Conservation (phyloP, 148 eudicot species). For the Rhododendron simsii region DNA sequence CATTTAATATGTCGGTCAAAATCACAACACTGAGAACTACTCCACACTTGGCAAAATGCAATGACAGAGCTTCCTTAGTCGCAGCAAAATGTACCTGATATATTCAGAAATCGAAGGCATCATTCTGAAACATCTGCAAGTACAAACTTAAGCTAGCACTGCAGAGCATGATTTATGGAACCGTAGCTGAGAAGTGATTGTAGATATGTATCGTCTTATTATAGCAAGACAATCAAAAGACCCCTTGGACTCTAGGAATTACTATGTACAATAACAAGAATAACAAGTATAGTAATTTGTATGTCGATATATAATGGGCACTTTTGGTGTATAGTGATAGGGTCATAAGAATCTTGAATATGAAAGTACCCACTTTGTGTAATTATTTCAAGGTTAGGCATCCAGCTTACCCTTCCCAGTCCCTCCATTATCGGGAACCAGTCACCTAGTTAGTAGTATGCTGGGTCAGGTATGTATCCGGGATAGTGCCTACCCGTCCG, state of each 20-base stretch:
- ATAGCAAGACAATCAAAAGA: not conserved
- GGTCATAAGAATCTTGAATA: not conserved
- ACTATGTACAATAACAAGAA: not conserved
- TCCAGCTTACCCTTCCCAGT: not conserved
- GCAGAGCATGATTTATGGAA: not conserved
- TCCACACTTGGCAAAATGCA: conserved; percentile 39
- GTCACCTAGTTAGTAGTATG: not conserved
- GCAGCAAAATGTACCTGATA: conserved; percentile 44
- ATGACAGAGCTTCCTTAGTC: conserved; percentile 29
- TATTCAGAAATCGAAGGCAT: not conserved
- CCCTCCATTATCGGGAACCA: not conserved
- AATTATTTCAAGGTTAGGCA: not conserved
- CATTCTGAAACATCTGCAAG: not conserved
- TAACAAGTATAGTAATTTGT: not conserved
- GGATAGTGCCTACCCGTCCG: not conserved
- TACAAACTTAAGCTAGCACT: conserved; percentile 6
- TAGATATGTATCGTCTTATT: not conserved
- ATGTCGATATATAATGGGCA: not conserved
- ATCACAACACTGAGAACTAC: conserved; percentile 21
- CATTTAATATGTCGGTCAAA: conserved; percentile 16
- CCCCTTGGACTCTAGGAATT: conserved; percentile 1
- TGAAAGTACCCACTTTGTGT: not conserved
- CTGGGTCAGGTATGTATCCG: not conserved
- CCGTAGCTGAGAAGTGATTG: not conserved
- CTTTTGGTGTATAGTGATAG: not conserved